phyloP scores from a whole-genome alignment of 2,329 filamentous ascomycete species.

The Diaporthe citri region DNA sequence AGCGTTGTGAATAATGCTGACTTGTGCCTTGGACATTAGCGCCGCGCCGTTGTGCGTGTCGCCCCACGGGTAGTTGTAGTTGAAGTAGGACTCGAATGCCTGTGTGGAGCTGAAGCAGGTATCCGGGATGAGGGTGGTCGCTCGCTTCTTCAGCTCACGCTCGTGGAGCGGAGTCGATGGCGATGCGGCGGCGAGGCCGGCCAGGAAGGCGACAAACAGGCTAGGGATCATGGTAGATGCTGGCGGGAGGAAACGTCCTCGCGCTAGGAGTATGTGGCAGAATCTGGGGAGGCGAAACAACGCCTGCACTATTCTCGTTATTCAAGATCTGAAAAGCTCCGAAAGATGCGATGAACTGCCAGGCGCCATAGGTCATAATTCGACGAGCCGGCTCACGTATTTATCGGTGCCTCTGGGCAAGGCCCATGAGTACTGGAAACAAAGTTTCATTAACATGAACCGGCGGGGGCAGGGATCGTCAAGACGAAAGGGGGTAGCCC shows the following conservation, averaged over 20 bases:
- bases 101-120: conserved; percentile 51
- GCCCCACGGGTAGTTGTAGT: conserved; percentile 67
- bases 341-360: background rate
- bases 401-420: conserved; percentile 12
- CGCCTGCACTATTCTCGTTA: background rate
- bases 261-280: background rate
- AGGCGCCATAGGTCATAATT: background rate
- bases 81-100: conserved; percentile 56
- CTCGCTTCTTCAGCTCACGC: conserved; percentile 38
- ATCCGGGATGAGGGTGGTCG: conserved; percentile 51
- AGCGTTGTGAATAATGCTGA: conserved; percentile 53
- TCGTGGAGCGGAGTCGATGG: conserved; percentile 32
- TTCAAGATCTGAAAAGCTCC: background rate
- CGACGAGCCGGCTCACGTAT: background rate
- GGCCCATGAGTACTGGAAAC: conserved; percentile 27
- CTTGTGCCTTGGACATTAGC: conserved; percentile 61
- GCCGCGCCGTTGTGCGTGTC: conserved; percentile 67
- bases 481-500: conserved; percentile 3
- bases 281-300: background rate
- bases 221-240: conserved; percentile 29
- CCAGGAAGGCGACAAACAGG: conserved; percentile 31
- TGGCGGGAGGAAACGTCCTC: background rate
- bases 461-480: conserved; percentile 22
- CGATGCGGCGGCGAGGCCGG: conserved; percentile 27
- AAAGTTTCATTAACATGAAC: conserved; percentile 26